Evolutionary conservation across 768 basidiomycete genomes (phyloP).

Genomic region (Trametes elegans): DNA sequence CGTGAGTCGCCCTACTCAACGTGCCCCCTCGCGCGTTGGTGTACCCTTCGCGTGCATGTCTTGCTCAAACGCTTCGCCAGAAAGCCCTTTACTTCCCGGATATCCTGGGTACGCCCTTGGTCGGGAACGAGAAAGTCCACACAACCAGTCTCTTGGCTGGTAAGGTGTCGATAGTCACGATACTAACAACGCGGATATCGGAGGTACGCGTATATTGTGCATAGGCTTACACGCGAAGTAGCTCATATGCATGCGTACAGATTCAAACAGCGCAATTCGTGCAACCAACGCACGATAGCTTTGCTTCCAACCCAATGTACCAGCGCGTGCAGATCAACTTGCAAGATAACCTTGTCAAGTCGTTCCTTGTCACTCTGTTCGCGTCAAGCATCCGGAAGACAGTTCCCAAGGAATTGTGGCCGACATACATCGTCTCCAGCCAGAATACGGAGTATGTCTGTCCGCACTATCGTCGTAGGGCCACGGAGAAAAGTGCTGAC

Average conservation of each 20-base stretch:
- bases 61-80: constrained; percentile 38
- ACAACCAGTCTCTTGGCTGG: constrained; percentile 78
- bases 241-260: constrained; percentile 40
- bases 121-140: constrained; percentile 53
- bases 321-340: constrained; percentile 86
- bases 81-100: constrained; percentile 92
- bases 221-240: no score
- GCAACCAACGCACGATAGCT: constrained; percentile 51
- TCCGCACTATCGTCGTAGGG: no score
- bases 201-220: constrained; percentile 51
- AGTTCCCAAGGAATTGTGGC: constrained; percentile 61
- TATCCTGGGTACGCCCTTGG: constrained; percentile 69
- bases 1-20: constrained; percentile 45
- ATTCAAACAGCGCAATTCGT: constrained; percentile 77
- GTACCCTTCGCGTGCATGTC: not conserved
- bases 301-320: constrained; percentile 54
- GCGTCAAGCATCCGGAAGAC: constrained; percentile 65
- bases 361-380: constrained; percentile 85
- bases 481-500: not conserved
- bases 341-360: constrained; percentile 92
- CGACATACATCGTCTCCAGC: constrained; percentile 74
- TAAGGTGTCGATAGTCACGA: constrained; percentile 74
- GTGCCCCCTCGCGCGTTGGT: not conserved
- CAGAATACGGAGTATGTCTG: constrained; percentile 67
- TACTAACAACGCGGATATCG: constrained; percentile 85